Conservation (phyloP, 192 early-diverging fungal species). For the Lobosporangium transversale region DNA sequence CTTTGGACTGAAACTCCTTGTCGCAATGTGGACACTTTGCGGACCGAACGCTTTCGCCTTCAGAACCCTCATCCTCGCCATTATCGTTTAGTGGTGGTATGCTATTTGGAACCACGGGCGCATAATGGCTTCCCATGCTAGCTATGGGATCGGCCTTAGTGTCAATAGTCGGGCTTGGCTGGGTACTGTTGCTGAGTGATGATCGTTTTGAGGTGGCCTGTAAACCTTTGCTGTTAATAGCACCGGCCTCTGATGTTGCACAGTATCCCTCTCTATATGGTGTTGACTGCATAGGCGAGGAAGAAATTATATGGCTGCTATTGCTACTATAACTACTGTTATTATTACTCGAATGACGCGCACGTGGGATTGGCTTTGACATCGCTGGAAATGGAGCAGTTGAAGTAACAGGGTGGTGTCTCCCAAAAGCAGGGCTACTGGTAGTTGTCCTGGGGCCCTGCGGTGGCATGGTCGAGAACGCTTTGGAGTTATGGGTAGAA, state of each 20-base stretch:
- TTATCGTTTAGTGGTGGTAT: too few relatives aligned
- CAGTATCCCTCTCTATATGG: background rate
- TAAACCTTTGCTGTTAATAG: background rate
- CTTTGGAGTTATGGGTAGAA: too few relatives aligned
- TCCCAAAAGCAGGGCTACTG: background rate
- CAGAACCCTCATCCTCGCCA: constrained; percentile 18
- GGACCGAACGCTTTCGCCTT: constrained; percentile 12
- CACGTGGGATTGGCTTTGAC: constrained; percentile 5
- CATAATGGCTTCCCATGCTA: too few relatives aligned
- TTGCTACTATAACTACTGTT: constrained; percentile 1
- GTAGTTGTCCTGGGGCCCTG: too few relatives aligned
- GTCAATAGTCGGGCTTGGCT: constrained; percentile 6
- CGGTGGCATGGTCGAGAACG: too few relatives aligned
- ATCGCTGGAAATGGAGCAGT: constrained; percentile 1
- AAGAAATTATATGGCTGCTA: constrained; percentile 6
- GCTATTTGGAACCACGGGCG: too few relatives aligned
- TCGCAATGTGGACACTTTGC: constrained; percentile 17
- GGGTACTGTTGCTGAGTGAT: too few relatives aligned
- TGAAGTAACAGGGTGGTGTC: constrained; percentile 9
- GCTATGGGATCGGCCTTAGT: background rate
- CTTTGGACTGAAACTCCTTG: constrained; percentile 33
- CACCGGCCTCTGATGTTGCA: background rate
- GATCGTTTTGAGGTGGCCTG: too few relatives aligned
- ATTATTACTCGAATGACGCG: constrained; percentile 13
- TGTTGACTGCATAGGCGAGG: constrained; percentile 1